Base-by-base conservation (phyloP, 495 filamentous ascomycete species). In the Talaromyces thailandensis region DNA sequence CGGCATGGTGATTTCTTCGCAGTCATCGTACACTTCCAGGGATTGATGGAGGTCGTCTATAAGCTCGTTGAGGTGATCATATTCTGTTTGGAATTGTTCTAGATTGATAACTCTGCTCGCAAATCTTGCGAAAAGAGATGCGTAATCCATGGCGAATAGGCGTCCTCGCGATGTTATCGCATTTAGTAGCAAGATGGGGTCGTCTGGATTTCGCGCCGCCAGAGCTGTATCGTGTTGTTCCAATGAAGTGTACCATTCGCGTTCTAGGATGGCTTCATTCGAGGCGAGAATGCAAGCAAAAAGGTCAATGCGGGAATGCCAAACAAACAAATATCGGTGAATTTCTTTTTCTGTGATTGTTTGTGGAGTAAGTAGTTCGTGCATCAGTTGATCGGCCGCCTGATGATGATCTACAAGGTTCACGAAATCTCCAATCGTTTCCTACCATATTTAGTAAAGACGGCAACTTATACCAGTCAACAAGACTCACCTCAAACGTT, bases 381-480 rank as follows among this genome's bases (percentile, higher is more conserved):
- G 88, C 50, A 98, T 78, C 64, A 98, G 82, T 58, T 89, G 82
- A 68, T 89, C 83, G 1, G 94, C 93, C 6, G 93, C 94, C 72
- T 87, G 93, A 72, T 96, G 92, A 73, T 98, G 94, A 32, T 91
- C 88, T 69, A 93, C 84, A 50, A 97, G 79, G 67, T 93, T 96
- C 58, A 91, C 83, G 90, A 90, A 97, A 69, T 98, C 94, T 8
- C 94, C 94, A 61, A 96, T 82, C 67, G 90, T 94, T 75, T 97
- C 94, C 93, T 98, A 68, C 25, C 66, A 52, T 65, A 80, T 67
- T 53, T 51, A 25, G 25, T 16, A 2, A 21, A 9, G 31, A 37
- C n/a, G 14, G 9, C 32, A 32, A 58, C 26, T 12, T 2, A 35
- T 2, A 12, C 21, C 23, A 28, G 9, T n/a, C 25, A 23, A 32